Evolutionary conservation across 2,329 filamentous ascomycete genomes (phyloP), one percentile per base, ranked within the genome.

Genomic region (Diaporthe vaccinii): DNA sequence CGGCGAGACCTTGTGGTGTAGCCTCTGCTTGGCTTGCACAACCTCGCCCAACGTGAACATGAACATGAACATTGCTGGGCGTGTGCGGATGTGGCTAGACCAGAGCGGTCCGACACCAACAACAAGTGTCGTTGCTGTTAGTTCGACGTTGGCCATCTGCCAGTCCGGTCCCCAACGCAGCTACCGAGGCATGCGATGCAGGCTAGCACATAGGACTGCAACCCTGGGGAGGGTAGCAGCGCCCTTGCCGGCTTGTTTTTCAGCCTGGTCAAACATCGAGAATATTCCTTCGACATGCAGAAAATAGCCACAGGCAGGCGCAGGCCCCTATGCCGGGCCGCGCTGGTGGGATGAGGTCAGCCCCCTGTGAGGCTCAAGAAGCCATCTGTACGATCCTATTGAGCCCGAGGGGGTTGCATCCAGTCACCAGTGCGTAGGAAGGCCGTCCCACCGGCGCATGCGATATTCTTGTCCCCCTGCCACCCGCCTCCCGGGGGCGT

Each of bases 291-390:
- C 41, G 49, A 72, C 49, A 49, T 34, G 62, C 67, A 71, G 58
- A 68, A 76, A 75, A 72, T 68, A 74, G 72, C 72, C 67, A 69
- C 15, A 51, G 31, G 28, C 61, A 67, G 61, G 61, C 36, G 28
- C 41, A 31, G 25, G 58, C 46, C 59, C 31, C 17, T 67, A 55
- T 53, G 65, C 22, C 20, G 44, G 59, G 72, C 65, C 39, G 34
- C 17, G 31, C 7, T 44, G 51, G 39, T 67, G 70, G 57, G 28
- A 74, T 74, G 72, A 68, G 75, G 59, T 59, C 36, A 72, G 75
- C 67, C 53, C 36, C 70, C 68, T 61, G 53, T 76, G 75, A 74
- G 75, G 59, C 75, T 76, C 75, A 76, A 76, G 39, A 74, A 61
- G 41, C 44, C 57, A 53, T 53, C 65, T 62, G 57, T 51, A 58